Base-by-base conservation (phyloP, 352 stramenopile genomes). In the Phytophthora brassicae region DNA sequence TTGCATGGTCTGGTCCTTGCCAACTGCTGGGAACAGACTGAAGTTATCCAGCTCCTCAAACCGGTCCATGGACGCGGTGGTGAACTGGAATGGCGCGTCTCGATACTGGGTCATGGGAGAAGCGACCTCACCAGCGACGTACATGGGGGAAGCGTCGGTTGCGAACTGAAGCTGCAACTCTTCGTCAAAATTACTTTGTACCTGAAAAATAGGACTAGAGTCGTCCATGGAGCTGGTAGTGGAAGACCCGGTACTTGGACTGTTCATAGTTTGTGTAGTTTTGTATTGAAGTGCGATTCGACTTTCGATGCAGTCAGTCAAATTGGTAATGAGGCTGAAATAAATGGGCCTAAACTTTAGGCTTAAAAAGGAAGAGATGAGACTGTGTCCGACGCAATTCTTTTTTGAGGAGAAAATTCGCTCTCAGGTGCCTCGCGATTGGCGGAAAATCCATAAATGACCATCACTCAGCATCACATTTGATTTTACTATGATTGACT, bases 1-100 rank as follows among this genome's bases (percentile, higher is more conserved):
- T n/a, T 54, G 24, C 46, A 57, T 55, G 17, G 16, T 6, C 5
- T 50, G 24, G n/a, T 71, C 44, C 26, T 60, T 67, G 35, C 8
- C 26, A 33, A 23, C 11, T 9, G 23, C 6, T 29, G 43, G 29
- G 22, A 56, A 64, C 16, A 64, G 48, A 13, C 38, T 67, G 24
- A 71, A 71, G 29, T 33, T 66, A 43, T 69, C 64, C 22, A 64
- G 31, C 17, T 60, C 47, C 2, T 68, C 53, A 8, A 72, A 42
- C 8, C 20, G 59, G 49, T 59, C 36, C 47, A 72, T 53, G 9
- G 41, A 43, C 14, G 53, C 46, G 23, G 62, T 74, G 0, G 73
- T 66, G 56, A 85, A 85, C 52, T 75, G 67, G 68, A 80, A 75
- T 26, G 74, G 47, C 2, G 67, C 71, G 70, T 84, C 75, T 28